These are phyloP conservation scores for Hsuehochloa calcarea DNA, from an alignment of 176 grass and related monocot species.

Conservation along the genomic window DNA sequence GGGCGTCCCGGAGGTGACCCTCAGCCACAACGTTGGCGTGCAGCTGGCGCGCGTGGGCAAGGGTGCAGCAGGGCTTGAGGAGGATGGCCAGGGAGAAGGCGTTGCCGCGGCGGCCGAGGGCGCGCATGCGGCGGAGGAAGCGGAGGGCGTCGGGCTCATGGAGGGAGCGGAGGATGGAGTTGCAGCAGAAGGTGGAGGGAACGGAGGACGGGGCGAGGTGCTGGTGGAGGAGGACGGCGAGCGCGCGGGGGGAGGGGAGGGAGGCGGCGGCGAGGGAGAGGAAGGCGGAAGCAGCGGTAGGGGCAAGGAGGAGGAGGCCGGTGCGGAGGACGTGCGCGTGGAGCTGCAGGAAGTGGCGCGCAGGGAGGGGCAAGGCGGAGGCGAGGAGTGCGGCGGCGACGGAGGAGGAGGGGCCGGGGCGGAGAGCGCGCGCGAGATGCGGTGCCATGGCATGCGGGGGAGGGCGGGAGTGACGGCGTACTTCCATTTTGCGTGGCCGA, in stretches of 20 bases:
- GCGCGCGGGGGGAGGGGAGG: constrained; percentile 11
- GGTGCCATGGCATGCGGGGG: constrained; percentile 7
- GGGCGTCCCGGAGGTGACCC: constrained; percentile 38
- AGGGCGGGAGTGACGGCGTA: neutral
- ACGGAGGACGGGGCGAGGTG: constrained; percentile 21
- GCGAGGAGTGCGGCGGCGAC: constrained; percentile 17
- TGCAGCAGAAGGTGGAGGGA: constrained; percentile 57
- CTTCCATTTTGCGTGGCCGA: neutral
- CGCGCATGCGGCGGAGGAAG: constrained; percentile 52
- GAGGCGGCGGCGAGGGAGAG: constrained; percentile 38
- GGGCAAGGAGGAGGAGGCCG: constrained; percentile 23
- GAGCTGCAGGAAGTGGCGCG: constrained; percentile 43
- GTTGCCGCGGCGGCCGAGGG: constrained; percentile 56
- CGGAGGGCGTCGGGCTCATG: constrained; percentile 21
- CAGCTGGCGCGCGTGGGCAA: constrained; percentile 40
- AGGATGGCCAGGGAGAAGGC: constrained; percentile 63
- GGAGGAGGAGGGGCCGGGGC: neutral
- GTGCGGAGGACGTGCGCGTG: constrained; percentile 55
- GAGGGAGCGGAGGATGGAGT: constrained; percentile 48
- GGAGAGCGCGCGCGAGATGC: neutral
- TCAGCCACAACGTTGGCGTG: constrained; percentile 43
- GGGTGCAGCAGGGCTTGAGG: constrained; percentile 35
- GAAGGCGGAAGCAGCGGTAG: constrained; percentile 38
- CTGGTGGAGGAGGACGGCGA: constrained; percentile 38
- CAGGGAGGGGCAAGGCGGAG: constrained; percentile 27